Evolutionary conservation across 2,329 filamentous ascomycete genomes (phyloP), one percentile per base, ranked within the genome.

Genomic region (Zasmidium cellare): DNA sequence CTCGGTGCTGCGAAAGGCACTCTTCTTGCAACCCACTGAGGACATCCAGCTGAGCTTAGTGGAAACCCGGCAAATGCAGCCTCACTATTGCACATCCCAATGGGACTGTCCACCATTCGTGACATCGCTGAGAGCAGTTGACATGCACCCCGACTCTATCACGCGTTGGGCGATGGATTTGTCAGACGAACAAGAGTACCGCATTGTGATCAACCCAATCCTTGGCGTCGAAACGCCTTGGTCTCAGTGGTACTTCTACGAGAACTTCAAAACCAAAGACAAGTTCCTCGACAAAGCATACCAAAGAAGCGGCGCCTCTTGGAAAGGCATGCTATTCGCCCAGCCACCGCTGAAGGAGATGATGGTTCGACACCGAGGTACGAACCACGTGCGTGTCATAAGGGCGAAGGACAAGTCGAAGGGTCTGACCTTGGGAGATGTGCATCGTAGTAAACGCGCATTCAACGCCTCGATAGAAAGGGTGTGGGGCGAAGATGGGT

Each of bases 141-240:
- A n/a, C 35, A 41, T 3, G 35, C 11, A 9, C 24, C 24, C 23
- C 48, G 16, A 50, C 11, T 9, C 31, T 19, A 14, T 23, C 19
- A 31, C 24, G 14, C 50, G 50, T 19, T 52, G 19, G 31, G 50
- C 31, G 5, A 16, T 18, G 12, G 22, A 52, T 9, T 3, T 3
- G 5, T 9, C 7, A 1, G 31, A 52, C 31, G 6, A 16, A 16
- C 35, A 18, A 18, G 31, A 41, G 22, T 52, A 52, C n/a, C 50
- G 50, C 18, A 52, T 52, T 5, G 19, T 52, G n/a, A 22, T 52
- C 18, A 52, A 52, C n/a, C 50, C 50, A 24, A 22, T 52, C 31
- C 35, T 45, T 31, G 50, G 31, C 9, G 38, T 52, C 31, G 41
- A 45, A 14, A 11, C 2, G n/a, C 49, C 35, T 3, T 31, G 20